A percentile compares a stretch with the other conserved stretches of the same genome.
phyloP scores from a whole-genome alignment of 768 basidiomycete genomes.

The Suillus fuscotomentosus region DNA sequence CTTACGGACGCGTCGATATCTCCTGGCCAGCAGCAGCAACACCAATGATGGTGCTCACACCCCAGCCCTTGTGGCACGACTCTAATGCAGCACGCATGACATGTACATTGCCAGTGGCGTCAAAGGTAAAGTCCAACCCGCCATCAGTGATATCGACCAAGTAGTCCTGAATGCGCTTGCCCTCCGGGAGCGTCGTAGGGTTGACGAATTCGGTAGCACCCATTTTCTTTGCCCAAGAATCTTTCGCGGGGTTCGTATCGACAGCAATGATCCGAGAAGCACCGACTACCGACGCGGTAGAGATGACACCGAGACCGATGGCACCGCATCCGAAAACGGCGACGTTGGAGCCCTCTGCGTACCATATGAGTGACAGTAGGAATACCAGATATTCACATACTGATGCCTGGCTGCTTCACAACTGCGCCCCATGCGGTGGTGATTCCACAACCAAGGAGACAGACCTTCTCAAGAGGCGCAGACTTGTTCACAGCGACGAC shows the following conservation, averaged over 20 bases:
- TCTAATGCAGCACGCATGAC: slow-evolving; percentile 96
- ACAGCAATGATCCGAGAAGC: slow-evolving; percentile 90
- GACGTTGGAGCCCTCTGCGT: slow-evolving; percentile 75
- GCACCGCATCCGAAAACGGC: slow-evolving; percentile 97
- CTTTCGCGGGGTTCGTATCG: slow-evolving; percentile 86
- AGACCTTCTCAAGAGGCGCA: slow-evolving; percentile 95
- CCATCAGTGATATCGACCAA: slow-evolving; percentile 94
- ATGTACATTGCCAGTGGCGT: slow-evolving; percentile 92
- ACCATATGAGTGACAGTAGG: not conserved
- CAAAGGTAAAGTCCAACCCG: slow-evolving; percentile 95
- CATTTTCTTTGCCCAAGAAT: slow-evolving; percentile 87
- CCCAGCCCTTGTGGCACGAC: slow-evolving; percentile 99
- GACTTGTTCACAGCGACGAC: slow-evolving; percentile 85
- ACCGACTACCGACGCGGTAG: slow-evolving; percentile 73
- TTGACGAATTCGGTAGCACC: slow-evolving; percentile 96
- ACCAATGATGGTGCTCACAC: slow-evolving; percentile 92
- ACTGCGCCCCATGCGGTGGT: slow-evolving; percentile 99
- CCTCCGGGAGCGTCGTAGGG: slow-evolving; percentile 68
- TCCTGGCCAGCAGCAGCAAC: slow-evolving; percentile 98
- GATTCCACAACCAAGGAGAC: slow-evolving; percentile 94
- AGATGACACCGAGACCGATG: slow-evolving; percentile 91
- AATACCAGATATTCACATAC: slow-evolving; percentile 39
- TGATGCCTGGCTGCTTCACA: slow-evolving; percentile 84
- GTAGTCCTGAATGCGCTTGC: slow-evolving; percentile 84
- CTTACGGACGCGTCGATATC: slow-evolving; percentile 85